Evolutionary conservation across 176 grass and related monocot species (phyloP).

Genomic region (Luzula sylvatica): DNA sequence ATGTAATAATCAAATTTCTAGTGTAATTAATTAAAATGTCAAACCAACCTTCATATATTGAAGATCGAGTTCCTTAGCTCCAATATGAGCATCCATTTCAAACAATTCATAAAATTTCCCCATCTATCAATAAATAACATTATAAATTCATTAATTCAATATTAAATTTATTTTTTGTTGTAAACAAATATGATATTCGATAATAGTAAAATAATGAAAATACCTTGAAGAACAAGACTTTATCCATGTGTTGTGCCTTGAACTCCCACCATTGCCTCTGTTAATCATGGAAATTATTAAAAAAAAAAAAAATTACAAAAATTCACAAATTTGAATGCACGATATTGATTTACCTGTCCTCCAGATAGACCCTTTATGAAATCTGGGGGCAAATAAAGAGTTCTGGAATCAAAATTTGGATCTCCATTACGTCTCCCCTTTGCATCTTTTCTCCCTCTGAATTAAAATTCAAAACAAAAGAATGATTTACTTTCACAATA

Average conservation of each 20-base stretch:
- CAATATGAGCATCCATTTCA: conserved; percentile 99
- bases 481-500: no score
- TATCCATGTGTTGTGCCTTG: conserved; percentile 97
- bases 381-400: conserved; percentile 59
- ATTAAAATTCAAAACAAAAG: background rate
- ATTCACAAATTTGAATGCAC: conserved; percentile 10
- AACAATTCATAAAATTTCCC: conserved; percentile 96
- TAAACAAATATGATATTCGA: background rate
- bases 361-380: conserved; percentile 75
- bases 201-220: background rate
- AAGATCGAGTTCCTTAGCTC: conserved; percentile 83
- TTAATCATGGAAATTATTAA: conserved; percentile 29
- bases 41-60: conserved; percentile 88
- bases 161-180: conserved; percentile 4
- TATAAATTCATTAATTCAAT: conserved; percentile 22
- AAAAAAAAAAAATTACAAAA: background rate
- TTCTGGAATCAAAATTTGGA: conserved; percentile 64
- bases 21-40: background rate
- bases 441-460: conserved; percentile 71
- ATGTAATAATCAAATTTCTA: background rate
- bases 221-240: conserved; percentile 97
- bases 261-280: conserved; percentile 99
- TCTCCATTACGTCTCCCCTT: conserved; percentile 48
- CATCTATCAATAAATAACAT: conserved; percentile 53
- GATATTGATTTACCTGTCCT: conserved; percentile 53